Base-by-base conservation (phyloP, 2,329 filamentous ascomycete genomes). In the Fusarium fujikuroi region DNA sequence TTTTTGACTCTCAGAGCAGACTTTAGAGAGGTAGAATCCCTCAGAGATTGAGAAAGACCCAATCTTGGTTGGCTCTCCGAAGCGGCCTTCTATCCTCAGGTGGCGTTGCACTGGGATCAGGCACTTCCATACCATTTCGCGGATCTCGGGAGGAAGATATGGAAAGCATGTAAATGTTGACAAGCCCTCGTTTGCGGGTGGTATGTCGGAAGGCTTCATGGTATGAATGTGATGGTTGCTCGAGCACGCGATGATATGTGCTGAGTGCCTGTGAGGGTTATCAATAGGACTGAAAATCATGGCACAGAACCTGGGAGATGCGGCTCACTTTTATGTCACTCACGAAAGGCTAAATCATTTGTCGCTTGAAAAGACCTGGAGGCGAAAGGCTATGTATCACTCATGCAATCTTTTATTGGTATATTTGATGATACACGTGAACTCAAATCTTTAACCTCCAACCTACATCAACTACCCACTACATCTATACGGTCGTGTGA, bases 281-380 rank as follows among this genome's bases (percentile, higher is more conserved):
- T 34, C 18, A 3, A 7, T 6, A 37, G 9, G 18, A 37, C 5
- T 21, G 49, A 37, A 12, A 21, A 25, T 2, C 10, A 2, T 5
- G 15, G n/a, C 8, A 19, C 2, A 4, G n/a, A 16, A 11, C 9
- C 12, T 15, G 7, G 32, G 4, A 36, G n/a, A 25, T 1, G 9
- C 3, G 9, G 14, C 5, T 36, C 4, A 3, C 4, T 12, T 39
- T 53, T 53, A 21, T 53, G 3, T 6, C 34, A 7, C 21, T 28
- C 9, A 21, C 19, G 19, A 28, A 53, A 53, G 9, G 3, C 8
- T 39, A 53, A 9, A 9, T 9, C 3, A 4, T 7, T 28, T 21
- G 1, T 18, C 7, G n/a, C 7, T 5, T 3, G 5, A 0, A 3
- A n/a, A 4, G 7, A 0, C 23, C 15, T 9, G 3, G 7, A 28